Evolutionary conservation across 2,329 filamentous ascomycete species (phyloP), one percentile per base, ranked within the genome.

Genomic region (Sarocladium brachiariae): DNA sequence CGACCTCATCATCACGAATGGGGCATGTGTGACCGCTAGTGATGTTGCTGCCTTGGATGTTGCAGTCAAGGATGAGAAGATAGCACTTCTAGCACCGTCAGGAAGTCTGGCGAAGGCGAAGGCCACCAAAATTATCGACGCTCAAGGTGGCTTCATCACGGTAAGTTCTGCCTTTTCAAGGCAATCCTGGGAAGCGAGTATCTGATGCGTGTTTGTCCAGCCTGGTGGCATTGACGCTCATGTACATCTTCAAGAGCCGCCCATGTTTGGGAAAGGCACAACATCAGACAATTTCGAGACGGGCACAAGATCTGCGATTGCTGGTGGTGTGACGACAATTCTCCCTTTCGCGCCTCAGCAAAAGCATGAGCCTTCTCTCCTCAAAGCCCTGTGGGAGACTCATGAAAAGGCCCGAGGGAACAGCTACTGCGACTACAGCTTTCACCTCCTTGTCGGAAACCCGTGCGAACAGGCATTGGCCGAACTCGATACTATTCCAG

Each of bases 311-410:
- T 75, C 71, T 19, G 79, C 78, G 4, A 70, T 82, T 50, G 77
- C 76, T 2, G 78, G 79, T 8, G 78, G 78, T 21, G 81, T 73
- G 4, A 83, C 80, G 0, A 81, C 80, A 0, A 67, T 83, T 13
- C 62, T 83, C 7, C 69, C 77, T 0, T 83, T 84, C 60, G 80
- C 78, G 1, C 71, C 73, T 3, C 77, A 81, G 58, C 64, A 68
- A 34, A 72, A 72, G n/a, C 56, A 62, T 2, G 66, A 76, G 14
- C 62, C 66, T 6, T 73, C 69, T 2, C 61, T 81, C 2, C 61
- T 74, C 18, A 63, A 68, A 1, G 71, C 72, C 0, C 59, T 81
- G 2, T 61, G 69, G 43, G 66, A 70, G n/a, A 75, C 77, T 47
- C 72, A 78, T 51, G 58, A 59, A 4, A 65, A 69, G 16, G 71